Base-by-base conservation (phyloP, 257 asterid genomes). In the Ocimum tenuiflorum region DNA sequence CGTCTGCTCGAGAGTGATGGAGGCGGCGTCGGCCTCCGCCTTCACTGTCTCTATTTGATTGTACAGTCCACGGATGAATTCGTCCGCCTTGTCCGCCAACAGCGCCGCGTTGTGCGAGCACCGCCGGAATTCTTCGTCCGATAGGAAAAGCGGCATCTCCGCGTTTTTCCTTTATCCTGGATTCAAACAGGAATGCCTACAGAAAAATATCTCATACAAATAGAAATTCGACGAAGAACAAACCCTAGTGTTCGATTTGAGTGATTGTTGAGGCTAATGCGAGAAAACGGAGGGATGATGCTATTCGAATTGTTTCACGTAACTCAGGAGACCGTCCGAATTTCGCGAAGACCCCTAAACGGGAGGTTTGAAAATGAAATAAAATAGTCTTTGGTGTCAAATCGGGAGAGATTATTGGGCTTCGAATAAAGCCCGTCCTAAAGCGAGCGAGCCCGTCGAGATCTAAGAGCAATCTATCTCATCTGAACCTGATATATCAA, bases 1-100 rank as follows among this genome's bases (percentile, higher is more conserved):
- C 0, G 89, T 84, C 63, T 94, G 99, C 67, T 94, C 99, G 24
- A 91, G 91, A 38, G 97, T 87, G 65, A 94, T 86, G 15, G 95
- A 79, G 14, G 94, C 81, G 45, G 97, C 97, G 58, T 86, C 97
- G 0, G 96, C 85, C 78, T 94, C 87, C 20, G 99, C 96, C 78
- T 76, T 88, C 54, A 85, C 87, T 31, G 88, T 84, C 54, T 89
- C 96, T 36, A 92, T 66, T 49, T 89, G 94, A 29, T 73, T 79
- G 77, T 82, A 77, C 0, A 92, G 78, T 17, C 76, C 82, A 29
- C 82, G 81, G 45, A 94, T 86, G 72, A 87, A 88, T 2, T 80
- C 82, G 60, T 94, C 99, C 18, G 99, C 99, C 85, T 83, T 86
- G 80, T 82, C 90, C 75, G 85, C 88, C 78, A 94, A 81, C 52